phyloP scores from a whole-genome alignment of 2,329 filamentous ascomycete species.

The Cylindrodendrum hubeiense region DNA sequence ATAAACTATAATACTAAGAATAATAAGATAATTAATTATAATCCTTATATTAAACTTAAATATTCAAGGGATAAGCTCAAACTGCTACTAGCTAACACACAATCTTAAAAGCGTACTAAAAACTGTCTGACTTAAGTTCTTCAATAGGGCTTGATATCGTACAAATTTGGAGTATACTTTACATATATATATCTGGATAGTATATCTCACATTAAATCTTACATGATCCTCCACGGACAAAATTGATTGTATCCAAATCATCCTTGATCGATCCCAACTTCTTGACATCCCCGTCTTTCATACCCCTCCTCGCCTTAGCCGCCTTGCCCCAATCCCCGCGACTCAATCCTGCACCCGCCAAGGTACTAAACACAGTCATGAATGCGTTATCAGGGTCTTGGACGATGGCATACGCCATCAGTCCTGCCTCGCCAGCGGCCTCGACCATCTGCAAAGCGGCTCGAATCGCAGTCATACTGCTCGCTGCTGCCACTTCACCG shows the following conservation, averaged over 20 bases:
- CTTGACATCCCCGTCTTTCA: constrained; percentile 24
- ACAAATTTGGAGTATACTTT: neutral
- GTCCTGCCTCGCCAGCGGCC: constrained; percentile 38
- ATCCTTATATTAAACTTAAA: too few species aligned
- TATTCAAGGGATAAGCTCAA: too few species aligned
- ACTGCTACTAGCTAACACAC: too few species aligned
- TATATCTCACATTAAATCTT: neutral
- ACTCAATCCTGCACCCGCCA: constrained; percentile 30
- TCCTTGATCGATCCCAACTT: constrained; percentile 32
- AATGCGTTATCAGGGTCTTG: constrained; percentile 43
- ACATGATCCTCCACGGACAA: constrained; percentile 12
- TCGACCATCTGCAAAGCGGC: constrained; percentile 33
- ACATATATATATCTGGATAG: neutral
- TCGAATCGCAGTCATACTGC: constrained; percentile 24
- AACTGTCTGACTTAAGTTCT: too few species aligned
- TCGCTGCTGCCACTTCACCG: constrained; percentile 54
- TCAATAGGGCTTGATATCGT: neutral
- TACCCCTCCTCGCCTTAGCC: constrained; percentile 28
- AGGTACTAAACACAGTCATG: constrained; percentile 39
- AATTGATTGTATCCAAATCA: constrained; percentile 25
- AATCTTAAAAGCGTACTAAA: too few species aligned
- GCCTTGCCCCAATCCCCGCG: constrained; percentile 23
- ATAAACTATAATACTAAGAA: too few species aligned
- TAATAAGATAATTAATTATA: too few species aligned
- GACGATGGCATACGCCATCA: constrained; percentile 41